A percentile compares a stretch with the other conserved stretches of the same genome.
Evolutionary conservation across 208 protist genomes (phyloP).

Genomic region (Trypanosoma grayi): DNA sequence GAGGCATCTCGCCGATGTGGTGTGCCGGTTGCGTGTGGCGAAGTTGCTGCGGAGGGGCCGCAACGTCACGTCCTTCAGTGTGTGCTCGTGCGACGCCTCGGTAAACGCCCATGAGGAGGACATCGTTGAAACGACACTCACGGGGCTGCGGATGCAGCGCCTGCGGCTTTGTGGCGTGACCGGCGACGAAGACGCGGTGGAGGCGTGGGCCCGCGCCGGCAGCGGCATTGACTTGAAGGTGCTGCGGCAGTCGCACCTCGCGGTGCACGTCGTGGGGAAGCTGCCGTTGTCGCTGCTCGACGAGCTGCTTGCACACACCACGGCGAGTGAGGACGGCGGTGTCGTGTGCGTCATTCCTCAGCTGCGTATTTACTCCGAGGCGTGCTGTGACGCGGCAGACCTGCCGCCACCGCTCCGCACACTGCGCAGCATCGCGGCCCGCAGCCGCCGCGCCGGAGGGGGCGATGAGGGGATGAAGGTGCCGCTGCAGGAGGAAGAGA

Average conservation of each 20-base stretch:
- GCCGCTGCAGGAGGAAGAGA: background rate
- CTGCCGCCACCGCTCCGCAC: conserved; percentile 35
- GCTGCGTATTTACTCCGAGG: conserved; percentile 46
- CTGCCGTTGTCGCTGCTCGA: background rate
- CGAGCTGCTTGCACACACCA: background rate
- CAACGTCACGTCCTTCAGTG: conserved; percentile 52
- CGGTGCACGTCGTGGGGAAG: conserved; percentile 1
- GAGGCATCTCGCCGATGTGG: conserved; percentile 27
- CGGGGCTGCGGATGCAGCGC: background rate
- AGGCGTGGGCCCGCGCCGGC: background rate
- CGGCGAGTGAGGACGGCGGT: background rate
- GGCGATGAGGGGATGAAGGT: background rate
- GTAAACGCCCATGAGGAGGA: background rate
- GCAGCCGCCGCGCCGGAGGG: background rate
- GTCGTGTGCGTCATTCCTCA: conserved; percentile 26
- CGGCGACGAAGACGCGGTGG: background rate
- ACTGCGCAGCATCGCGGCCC: conserved; percentile 9
- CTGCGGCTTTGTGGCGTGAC: background rate
- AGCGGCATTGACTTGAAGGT: background rate
- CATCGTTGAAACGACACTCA: background rate
- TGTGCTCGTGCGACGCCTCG: background rate
- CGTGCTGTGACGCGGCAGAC: conserved; percentile 30
- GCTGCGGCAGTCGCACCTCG: conserved; percentile 1
- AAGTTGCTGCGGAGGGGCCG: conserved; percentile 32
- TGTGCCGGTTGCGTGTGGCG: conserved; percentile 26